Conservation (phyloP, 257 asterid species). For the Lantana camara region DNA sequence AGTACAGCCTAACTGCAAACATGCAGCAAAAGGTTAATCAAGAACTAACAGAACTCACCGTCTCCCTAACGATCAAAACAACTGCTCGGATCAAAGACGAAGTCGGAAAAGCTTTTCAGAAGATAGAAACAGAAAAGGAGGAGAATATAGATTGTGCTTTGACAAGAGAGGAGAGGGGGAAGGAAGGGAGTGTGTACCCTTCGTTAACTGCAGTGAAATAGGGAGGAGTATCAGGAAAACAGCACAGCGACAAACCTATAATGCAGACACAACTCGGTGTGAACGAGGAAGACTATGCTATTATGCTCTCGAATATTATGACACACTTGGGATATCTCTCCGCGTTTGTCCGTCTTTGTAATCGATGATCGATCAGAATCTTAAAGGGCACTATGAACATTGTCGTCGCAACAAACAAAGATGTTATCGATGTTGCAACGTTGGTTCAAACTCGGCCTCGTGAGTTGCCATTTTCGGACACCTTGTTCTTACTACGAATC, state of each 20-base stretch:
- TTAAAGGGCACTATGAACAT: neutral
- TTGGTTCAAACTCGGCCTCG: slow-evolving; percentile 35
- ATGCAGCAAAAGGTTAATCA: slow-evolving; percentile 9
- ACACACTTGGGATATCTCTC: slow-evolving; percentile 7
- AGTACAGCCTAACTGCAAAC: slow-evolving; percentile 9
- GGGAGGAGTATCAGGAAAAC: slow-evolving; percentile 10
- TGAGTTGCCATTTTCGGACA: neutral
- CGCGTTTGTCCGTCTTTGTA: slow-evolving; percentile 11
- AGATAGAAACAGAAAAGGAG: slow-evolving; percentile 1
- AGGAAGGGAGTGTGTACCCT: slow-evolving; percentile 24
- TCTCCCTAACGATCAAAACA: no score
- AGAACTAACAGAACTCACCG: slow-evolving; percentile 25
- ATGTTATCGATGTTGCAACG: neutral
- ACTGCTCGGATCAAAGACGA: neutral
- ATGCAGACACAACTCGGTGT: slow-evolving; percentile 22
- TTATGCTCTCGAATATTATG: slow-evolving; percentile 24
- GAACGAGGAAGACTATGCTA: slow-evolving; percentile 26
- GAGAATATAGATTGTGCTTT: no score
- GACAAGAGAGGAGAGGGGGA: neutral
- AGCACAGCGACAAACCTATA: slow-evolving; percentile 27
- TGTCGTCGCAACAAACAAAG: neutral
- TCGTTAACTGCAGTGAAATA: slow-evolving; percentile 33
- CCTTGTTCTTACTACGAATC: no score
- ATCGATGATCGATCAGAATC: slow-evolving; percentile 20
- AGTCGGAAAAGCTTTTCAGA: neutral